A percentile compares a stretch with the other conserved stretches of the same genome.
phyloP scores from a whole-genome alignment of 2,329 filamentous ascomycete genomes.

The Botrytis deweyae region DNA sequence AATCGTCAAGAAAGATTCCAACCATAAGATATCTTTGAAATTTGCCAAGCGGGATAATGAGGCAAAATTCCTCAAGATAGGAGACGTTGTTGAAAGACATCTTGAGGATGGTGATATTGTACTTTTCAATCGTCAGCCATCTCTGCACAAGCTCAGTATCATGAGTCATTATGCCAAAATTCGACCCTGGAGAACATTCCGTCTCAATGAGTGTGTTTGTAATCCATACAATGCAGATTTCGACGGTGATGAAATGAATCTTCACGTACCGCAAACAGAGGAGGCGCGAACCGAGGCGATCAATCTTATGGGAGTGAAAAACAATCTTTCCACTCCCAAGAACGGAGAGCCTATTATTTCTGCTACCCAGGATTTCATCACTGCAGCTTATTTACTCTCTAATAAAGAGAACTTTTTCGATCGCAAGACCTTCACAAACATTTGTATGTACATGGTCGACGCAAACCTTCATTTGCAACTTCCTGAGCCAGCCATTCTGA shows the following conservation, averaged over 20 bases:
- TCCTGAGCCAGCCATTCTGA: slow-evolving; percentile 81
- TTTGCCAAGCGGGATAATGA: slow-evolving; percentile 69
- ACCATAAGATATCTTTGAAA: slow-evolving; percentile 71
- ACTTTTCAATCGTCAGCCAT: slow-evolving; percentile 96
- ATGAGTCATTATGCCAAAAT: slow-evolving; percentile 94
- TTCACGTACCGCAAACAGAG: slow-evolving; percentile 97
- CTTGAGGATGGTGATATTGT: slow-evolving; percentile 94
- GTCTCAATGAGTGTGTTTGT: slow-evolving; percentile 96
- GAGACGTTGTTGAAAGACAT: slow-evolving; percentile 91
- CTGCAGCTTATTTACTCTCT: slow-evolving; percentile 85
- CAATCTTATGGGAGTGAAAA: slow-evolving; percentile 95
- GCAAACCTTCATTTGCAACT: slow-evolving; percentile 75
- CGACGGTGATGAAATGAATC: slow-evolving; percentile 98
- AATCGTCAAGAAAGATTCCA: slow-evolving; percentile 68
- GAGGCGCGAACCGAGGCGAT: slow-evolving; percentile 94
- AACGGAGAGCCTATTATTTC: slow-evolving; percentile 98
- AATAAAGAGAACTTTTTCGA: slow-evolving; percentile 93
- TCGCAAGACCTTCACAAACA: slow-evolving; percentile 80
- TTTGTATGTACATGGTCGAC: slow-evolving; percentile 93
- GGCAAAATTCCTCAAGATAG: slow-evolving; percentile 73
- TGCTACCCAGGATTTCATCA: slow-evolving; percentile 99
- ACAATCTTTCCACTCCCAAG: slow-evolving; percentile 93
- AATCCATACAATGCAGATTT: slow-evolving; percentile 99
- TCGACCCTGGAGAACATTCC: slow-evolving; percentile 91
- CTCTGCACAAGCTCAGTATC: slow-evolving; percentile 97